Evolutionary conservation across 2,329 filamentous ascomycete genomes (phyloP).

Genomic region (Sporothrix humicola): DNA sequence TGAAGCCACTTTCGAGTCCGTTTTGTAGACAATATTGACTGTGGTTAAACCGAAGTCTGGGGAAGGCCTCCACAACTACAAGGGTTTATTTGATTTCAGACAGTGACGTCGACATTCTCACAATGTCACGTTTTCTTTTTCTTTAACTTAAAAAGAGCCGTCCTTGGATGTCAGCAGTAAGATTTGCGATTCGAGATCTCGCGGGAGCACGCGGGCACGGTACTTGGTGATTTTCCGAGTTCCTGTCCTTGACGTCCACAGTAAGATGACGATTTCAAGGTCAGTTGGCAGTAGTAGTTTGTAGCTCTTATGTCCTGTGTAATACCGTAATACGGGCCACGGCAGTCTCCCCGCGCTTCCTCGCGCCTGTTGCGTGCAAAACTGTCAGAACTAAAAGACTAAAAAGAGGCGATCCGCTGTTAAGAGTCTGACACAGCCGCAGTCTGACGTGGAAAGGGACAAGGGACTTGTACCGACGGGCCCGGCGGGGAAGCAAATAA

Average conservation of each 20-base stretch:
- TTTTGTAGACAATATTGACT: background rate
- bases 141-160: background rate
- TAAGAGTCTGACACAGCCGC: background rate
- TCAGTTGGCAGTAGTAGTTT: too few species aligned
- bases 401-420: background rate
- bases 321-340: background rate
- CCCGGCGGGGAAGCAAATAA: background rate
- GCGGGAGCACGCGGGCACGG: background rate
- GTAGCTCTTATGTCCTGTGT: background rate
- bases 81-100: background rate
- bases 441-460: background rate
- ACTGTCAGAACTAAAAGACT: conserved; percentile 13
- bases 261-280: too few species aligned
- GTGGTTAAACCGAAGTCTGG: background rate
- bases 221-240: conserved; percentile 4
- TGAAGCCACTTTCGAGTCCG: background rate
- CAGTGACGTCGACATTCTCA: background rate
- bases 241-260: background rate
- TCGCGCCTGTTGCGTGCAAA: background rate
- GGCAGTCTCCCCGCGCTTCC: background rate
- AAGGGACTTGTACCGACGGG: background rate
- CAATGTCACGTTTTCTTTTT: background rate
- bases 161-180: too few species aligned
- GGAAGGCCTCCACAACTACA: conserved; percentile 3
- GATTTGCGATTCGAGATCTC: background rate